Evolutionary conservation across 192 early-diverging fungal genomes (phyloP).

Genomic region (Coemansia furcata): DNA sequence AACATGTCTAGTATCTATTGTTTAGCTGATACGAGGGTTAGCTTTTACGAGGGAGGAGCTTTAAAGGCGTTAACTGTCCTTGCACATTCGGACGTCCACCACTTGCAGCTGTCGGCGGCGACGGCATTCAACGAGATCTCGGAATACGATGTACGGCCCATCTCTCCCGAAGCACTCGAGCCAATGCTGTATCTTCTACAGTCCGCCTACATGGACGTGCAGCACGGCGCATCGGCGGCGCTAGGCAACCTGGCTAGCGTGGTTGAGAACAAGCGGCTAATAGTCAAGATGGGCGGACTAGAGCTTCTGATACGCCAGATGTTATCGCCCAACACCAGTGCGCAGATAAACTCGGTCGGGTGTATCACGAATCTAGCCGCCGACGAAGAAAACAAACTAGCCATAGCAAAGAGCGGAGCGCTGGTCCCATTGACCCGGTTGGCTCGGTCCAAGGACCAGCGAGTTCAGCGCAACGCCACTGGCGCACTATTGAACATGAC

Average conservation of each 20-base stretch:
- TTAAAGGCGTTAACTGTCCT: slow-evolving; percentile 73
- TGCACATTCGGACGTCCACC: slow-evolving; percentile 81
- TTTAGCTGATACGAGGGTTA: slow-evolving; percentile 23
- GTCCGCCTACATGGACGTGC: slow-evolving; percentile 74
- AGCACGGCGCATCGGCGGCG: slow-evolving; percentile 75
- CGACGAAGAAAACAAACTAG: slow-evolving; percentile 75
- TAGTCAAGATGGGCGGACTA: slow-evolving; percentile 76
- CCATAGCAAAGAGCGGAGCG: slow-evolving; percentile 77
- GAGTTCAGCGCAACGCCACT: slow-evolving; percentile 85
- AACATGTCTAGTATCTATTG: neutral
- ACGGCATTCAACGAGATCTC: slow-evolving; percentile 89
- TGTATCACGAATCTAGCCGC: slow-evolving; percentile 91
- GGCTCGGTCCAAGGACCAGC: slow-evolving; percentile 72
- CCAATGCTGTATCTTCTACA: slow-evolving; percentile 75
- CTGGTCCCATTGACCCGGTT: slow-evolving; percentile 69
- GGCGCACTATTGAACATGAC: slow-evolving; percentile 92
- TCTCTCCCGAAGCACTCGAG: slow-evolving; percentile 64
- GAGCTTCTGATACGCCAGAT: slow-evolving; percentile 77
- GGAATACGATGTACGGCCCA: slow-evolving; percentile 73
- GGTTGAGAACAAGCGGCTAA: slow-evolving; percentile 74
- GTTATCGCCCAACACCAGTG: slow-evolving; percentile 72
- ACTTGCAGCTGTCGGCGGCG: slow-evolving; percentile 81
- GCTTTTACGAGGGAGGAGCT: slow-evolving; percentile 76
- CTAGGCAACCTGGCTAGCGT: slow-evolving; percentile 72
- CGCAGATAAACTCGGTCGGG: slow-evolving; percentile 87